Conservation (phyloP, 257 asterid genomes). For the Scutellaria minor region DNA sequence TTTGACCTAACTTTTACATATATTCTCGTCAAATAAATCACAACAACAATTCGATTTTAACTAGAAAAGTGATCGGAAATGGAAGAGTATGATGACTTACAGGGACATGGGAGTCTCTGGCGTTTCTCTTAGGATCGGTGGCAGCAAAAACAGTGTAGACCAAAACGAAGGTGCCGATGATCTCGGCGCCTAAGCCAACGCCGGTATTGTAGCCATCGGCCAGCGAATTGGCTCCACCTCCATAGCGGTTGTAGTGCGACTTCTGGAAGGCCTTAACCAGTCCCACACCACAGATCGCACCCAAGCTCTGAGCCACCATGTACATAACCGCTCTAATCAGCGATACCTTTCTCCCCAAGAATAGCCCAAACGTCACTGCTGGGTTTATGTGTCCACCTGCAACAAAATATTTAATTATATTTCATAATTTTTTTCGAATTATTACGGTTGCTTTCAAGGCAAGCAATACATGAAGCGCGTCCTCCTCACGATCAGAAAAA, state of each 20-base stretch:
- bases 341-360: conserved; percentile 79
- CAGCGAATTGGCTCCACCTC: conserved; percentile 71
- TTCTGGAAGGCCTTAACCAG: conserved; percentile 72
- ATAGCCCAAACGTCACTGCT: conserved; percentile 78
- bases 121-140: conserved; percentile 83
- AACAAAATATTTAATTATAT: no score
- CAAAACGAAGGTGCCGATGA: conserved; percentile 78
- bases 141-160: conserved; percentile 92
- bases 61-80: no score
- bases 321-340: conserved; percentile 66
- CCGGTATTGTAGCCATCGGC: conserved; percentile 67
- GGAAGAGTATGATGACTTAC: conserved; percentile 33
- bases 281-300: conserved; percentile 82
- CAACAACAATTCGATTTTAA: no score
- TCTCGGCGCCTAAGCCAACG: conserved; percentile 79
- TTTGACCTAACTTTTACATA: no score
- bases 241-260: conserved; percentile 48
- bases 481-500: background rate
- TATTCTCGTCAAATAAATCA: no score
- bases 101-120: conserved; percentile 86
- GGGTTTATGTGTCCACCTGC: conserved; percentile 77
- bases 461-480: background rate
- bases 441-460: no score
- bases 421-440: background rate
- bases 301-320: conserved; percentile 77